Evolutionary conservation across 768 basidiomycete genomes (phyloP).

Genomic region (Tylopilus intermedius): DNA sequence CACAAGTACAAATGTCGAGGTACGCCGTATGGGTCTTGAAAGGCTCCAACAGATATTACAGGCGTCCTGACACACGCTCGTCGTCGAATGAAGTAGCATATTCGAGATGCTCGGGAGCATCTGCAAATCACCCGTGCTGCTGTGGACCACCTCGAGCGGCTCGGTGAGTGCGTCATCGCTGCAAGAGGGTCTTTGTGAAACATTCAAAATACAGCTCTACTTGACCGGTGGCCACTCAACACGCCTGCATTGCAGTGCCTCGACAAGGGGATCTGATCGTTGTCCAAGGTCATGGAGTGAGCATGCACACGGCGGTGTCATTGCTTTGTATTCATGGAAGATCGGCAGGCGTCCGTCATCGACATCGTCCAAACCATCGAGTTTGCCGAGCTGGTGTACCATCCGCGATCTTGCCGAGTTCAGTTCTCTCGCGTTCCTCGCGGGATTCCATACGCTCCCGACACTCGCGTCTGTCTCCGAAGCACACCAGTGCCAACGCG

Average conservation of each 20-base stretch:
- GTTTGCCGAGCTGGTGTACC: slow-evolving; percentile 55
- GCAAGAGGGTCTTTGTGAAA: too few relatives aligned
- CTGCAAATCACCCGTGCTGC: slow-evolving; percentile 52
- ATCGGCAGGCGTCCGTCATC: slow-evolving; percentile 63
- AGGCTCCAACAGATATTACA: too few relatives aligned
- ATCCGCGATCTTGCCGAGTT: slow-evolving; percentile 84
- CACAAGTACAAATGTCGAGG: too few relatives aligned
- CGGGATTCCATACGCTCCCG: slow-evolving; percentile 58
- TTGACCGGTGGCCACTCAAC: slow-evolving; percentile 65
- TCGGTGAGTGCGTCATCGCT: too few relatives aligned
- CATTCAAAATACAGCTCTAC: slow-evolving; percentile 19
- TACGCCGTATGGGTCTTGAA: too few relatives aligned
- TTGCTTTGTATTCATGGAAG: slow-evolving; percentile 5
- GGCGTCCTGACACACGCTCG: too few relatives aligned
- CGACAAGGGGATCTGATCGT: slow-evolving; percentile 70
- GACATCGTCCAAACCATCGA: slow-evolving; percentile 67
- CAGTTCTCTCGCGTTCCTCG: slow-evolving; percentile 80
- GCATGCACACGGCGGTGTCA: neutral
- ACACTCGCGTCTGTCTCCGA: slow-evolving; percentile 1
- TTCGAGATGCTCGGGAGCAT: slow-evolving; percentile 91
- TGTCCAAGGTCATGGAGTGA: slow-evolving; percentile 33
- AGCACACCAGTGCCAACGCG: slow-evolving; percentile 24
- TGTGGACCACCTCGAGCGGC: slow-evolving; percentile 12
- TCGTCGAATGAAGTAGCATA: slow-evolving; percentile 68
- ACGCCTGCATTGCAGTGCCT: slow-evolving; percentile 80